These are phyloP conservation scores for Leptographium flavum DNA, from an alignment of 2,329 filamentous ascomycete species.

Conservation along the genomic window DNA sequence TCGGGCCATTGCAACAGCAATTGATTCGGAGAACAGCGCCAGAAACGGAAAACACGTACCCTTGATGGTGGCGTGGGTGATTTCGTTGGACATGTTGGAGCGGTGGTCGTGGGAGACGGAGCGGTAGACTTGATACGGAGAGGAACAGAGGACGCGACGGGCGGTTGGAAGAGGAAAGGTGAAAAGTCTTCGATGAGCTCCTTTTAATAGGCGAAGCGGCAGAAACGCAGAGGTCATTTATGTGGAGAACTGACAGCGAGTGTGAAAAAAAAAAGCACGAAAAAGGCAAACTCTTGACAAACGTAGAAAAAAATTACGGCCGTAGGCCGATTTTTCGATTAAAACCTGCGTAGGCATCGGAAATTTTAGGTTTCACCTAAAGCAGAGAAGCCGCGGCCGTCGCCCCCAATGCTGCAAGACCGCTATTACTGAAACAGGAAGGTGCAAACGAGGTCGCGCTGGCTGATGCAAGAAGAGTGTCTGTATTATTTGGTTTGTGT, in stretches of 20 bases:
- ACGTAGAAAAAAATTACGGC: too few species aligned
- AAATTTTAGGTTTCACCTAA: too few species aligned
- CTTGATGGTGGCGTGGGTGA: constrained; percentile 65
- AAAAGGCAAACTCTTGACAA: too few species aligned
- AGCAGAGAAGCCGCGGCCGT: too few species aligned
- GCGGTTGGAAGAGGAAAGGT: background rate
- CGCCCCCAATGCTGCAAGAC: too few species aligned
- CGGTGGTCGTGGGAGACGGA: background rate
- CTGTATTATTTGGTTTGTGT: too few species aligned
- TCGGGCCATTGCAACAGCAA: background rate
- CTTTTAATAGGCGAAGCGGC: background rate
- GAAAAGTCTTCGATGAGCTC: background rate
- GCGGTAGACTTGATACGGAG: background rate
- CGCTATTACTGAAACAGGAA: too few species aligned
- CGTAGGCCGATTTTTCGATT: too few species aligned
- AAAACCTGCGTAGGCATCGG: too few species aligned
- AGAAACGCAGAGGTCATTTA: background rate
- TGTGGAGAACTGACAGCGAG: background rate
- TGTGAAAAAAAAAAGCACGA: too few species aligned
- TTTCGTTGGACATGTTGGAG: constrained; percentile 51
- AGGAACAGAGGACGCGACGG: background rate
- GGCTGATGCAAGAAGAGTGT: background rate
- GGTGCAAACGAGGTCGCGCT: background rate
- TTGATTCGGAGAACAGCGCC: background rate
- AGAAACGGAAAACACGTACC: constrained; percentile 30